phyloP scores from a whole-genome alignment of 2,329 filamentous ascomycete genomes.

The Aspergillus candidus region DNA sequence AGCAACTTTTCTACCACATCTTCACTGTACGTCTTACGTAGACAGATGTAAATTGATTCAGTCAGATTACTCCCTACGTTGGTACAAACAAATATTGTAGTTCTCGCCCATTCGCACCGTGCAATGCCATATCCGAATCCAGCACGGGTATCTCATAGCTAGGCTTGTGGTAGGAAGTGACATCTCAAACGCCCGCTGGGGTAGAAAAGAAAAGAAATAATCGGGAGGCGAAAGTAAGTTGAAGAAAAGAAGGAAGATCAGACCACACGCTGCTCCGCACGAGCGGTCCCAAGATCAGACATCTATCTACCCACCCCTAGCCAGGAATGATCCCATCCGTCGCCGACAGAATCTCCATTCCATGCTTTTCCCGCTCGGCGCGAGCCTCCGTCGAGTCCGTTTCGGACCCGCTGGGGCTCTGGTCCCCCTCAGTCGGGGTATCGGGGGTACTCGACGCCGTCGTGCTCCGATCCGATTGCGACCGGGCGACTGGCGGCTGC shows the following conservation, averaged over 20 bases:
- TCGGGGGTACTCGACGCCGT: no score
- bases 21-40: not conserved
- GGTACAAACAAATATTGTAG: no score
- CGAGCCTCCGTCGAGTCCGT: not conserved
- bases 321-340: conserved; percentile 15
- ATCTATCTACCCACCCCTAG: not conserved
- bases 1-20: not conserved
- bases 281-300: not conserved
- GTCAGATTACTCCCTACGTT: no score
- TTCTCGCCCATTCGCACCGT: no score
- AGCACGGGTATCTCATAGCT: no score
- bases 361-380: conserved; percentile 8
- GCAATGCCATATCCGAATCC: no score
- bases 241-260: not conserved
- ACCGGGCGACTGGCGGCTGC: no score
- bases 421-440: not conserved
- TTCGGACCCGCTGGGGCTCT: not conserved
- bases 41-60: not conserved
- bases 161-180: no score
- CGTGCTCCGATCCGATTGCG: no score
- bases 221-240: no score
- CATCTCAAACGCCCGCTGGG: no score
- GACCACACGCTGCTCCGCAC: not conserved
- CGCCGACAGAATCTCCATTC: conserved; percentile 14
- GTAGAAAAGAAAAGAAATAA: no score